These are phyloP conservation scores for Tribonema minus DNA, from an alignment of 108 stramenopile genomes.

Conservation along the genomic window DNA sequence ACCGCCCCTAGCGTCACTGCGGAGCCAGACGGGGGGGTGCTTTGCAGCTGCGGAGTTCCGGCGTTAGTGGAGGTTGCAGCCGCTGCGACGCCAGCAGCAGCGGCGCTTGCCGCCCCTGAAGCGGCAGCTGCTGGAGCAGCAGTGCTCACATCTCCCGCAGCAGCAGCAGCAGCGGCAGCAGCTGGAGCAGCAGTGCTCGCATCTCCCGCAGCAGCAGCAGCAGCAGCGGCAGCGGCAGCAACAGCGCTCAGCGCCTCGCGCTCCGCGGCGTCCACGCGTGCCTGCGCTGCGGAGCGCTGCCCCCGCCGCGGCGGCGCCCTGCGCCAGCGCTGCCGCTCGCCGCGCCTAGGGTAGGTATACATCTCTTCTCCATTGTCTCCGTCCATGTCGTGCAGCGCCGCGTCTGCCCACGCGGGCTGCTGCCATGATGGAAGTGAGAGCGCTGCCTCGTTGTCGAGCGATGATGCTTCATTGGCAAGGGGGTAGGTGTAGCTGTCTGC, in stretches of 20 bases:
- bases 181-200: neutral
- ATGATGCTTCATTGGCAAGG: too few species aligned
- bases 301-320: neutral
- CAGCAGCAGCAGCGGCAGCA: neutral
- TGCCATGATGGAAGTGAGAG: too few species aligned
- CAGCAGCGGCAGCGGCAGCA: neutral
- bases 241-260: neutral
- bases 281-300: conserved; percentile 8
- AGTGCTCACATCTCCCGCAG: neutral
- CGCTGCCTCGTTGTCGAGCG: too few species aligned
- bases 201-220: neutral
- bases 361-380: neutral
- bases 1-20: too few species aligned
- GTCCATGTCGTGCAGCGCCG: too few species aligned
- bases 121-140: too few species aligned
- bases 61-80: too few species aligned
- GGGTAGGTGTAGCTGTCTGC: too few species aligned
- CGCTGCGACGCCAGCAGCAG: neutral
- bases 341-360: neutral
- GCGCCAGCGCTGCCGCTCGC: neutral
- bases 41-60: too few species aligned
- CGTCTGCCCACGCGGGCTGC: too few species aligned
- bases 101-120: neutral
- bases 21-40: too few species aligned
- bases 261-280: conserved; percentile 12